These are phyloP conservation scores for Alternaria postmessia DNA, from an alignment of 2,329 filamentous ascomycete species.

Conservation along the genomic window DNA sequence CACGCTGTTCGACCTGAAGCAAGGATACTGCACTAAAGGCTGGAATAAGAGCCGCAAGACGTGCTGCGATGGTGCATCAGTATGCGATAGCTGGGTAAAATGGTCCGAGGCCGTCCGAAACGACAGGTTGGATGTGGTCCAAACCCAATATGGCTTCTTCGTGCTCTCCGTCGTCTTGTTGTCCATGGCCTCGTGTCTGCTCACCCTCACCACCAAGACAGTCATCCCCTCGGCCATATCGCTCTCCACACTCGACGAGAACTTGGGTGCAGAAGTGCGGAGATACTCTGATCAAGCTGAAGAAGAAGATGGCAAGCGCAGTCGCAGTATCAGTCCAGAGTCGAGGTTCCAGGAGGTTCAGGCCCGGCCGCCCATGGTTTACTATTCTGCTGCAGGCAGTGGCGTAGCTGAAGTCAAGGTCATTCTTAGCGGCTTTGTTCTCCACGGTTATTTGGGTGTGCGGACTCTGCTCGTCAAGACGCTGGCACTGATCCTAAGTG, in stretches of 20 bases:
- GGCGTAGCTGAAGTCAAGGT: constrained; percentile 97
- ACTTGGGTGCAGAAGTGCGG: constrained; percentile 72
- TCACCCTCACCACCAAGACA: constrained; percentile 92
- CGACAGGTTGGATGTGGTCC: constrained; percentile 58
- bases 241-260: constrained; percentile 89
- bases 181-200: constrained; percentile 74
- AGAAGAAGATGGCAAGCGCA: constrained; percentile 55
- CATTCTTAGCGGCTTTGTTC: constrained; percentile 95
- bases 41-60: constrained; percentile 78
- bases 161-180: constrained; percentile 75
- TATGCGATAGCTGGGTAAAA: constrained; percentile 67
- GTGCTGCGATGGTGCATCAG: constrained; percentile 66
- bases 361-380: constrained; percentile 76
- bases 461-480: constrained; percentile 89
- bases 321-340: constrained; percentile 53
- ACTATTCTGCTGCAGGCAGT: constrained; percentile 94
- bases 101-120: constrained; percentile 69
- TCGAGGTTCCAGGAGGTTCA: constrained; percentile 51
- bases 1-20: constrained; percentile 87
- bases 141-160: constrained; percentile 82
- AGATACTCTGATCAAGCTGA: constrained; percentile 49
- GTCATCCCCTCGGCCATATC: constrained; percentile 89
- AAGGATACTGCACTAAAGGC: constrained; percentile 76
- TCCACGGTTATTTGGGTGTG: constrained; percentile 92
- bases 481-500: constrained; percentile 81